Evolutionary conservation across 352 stramenopile genomes (phyloP).

Genomic region (Phytophthora cryptogea): DNA sequence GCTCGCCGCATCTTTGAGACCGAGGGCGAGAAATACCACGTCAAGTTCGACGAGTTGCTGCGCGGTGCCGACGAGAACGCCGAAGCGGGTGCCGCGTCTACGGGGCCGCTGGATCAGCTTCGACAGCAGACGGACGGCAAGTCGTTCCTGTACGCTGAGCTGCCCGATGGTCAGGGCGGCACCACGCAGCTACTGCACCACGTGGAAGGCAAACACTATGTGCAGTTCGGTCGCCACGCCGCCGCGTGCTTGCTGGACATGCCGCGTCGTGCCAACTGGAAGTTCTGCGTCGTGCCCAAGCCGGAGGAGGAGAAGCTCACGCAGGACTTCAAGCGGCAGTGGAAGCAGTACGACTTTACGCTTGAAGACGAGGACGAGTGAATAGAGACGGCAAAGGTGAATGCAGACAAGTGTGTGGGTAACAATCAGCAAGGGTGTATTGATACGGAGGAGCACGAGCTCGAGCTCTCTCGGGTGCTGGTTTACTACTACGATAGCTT

Average conservation of each 20-base stretch:
- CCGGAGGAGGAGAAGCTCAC: conserved; percentile 70
- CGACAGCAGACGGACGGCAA: conserved; percentile 41
- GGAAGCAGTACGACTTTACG: conserved; percentile 80
- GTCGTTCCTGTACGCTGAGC: conserved; percentile 70
- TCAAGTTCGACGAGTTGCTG: conserved; percentile 61
- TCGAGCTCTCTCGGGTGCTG: conserved; percentile 1
- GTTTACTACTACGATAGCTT: conserved; percentile 37
- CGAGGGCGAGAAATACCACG: conserved; percentile 76
- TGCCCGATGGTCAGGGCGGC: conserved; percentile 52
- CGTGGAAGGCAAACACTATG: conserved; percentile 81
- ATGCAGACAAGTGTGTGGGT: not conserved
- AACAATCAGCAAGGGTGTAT: conserved; percentile 27
- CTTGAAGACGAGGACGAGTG: conserved; percentile 31
- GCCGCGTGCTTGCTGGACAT: conserved; percentile 63
- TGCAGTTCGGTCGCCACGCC: conserved; percentile 81
- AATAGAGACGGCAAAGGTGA: not conserved
- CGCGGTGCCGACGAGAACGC: conserved; percentile 14
- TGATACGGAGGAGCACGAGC: conserved; percentile 21
- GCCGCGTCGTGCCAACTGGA: conserved; percentile 78
- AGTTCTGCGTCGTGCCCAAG: conserved; percentile 83
- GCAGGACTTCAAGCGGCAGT: conserved; percentile 63
- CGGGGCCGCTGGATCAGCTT: conserved; percentile 41
- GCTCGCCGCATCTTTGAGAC: conserved; percentile 57
- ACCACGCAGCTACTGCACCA: conserved; percentile 55
- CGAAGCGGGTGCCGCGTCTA: conserved; percentile 11